phyloP scores from a whole-genome alignment of 2,329 filamentous ascomycete species.

The Moelleriella libera region DNA sequence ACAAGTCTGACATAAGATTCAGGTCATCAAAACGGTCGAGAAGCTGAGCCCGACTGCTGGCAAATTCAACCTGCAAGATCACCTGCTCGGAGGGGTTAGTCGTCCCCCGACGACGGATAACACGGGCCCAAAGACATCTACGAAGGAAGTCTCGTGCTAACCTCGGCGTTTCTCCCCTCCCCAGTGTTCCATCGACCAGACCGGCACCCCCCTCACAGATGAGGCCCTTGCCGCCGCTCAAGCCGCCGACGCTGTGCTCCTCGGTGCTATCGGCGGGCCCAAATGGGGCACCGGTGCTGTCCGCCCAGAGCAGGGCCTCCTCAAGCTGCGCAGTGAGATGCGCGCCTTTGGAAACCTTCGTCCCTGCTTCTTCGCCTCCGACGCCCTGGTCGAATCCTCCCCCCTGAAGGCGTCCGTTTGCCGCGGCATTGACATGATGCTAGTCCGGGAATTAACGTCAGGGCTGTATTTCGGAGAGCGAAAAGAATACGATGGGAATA shows the following conservation, averaged over 20 bases:
- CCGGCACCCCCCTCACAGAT: constrained; percentile 66
- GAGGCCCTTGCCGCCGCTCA: constrained; percentile 73
- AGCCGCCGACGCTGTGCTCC: constrained; percentile 73
- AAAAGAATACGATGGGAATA: constrained; percentile 38
- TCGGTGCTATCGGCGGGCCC: constrained; percentile 91
- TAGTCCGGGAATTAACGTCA: constrained; percentile 82
- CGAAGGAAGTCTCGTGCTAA: constrained; percentile 1
- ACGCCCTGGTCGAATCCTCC: constrained; percentile 68
- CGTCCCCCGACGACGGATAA: constrained; percentile 6
- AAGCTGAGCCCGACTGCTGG: constrained; percentile 49
- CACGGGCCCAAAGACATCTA: constrained; percentile 4
- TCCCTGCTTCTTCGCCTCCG: constrained; percentile 89
- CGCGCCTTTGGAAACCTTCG: constrained; percentile 88
- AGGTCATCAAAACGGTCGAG: constrained; percentile 71
- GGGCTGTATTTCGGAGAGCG: constrained; percentile 94
- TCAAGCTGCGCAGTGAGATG: constrained; percentile 86
- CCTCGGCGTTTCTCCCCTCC: not conserved
- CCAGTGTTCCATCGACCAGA: constrained; percentile 78
- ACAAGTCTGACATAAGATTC: constrained; percentile 2
- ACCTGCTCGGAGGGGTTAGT: constrained; percentile 78
- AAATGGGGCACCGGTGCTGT: constrained; percentile 86
- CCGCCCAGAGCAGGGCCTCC: constrained; percentile 83
- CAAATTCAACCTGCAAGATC: constrained; percentile 77
- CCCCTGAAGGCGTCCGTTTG: constrained; percentile 79
- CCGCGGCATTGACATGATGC: constrained; percentile 78